phyloP scores from a whole-genome alignment of 257 asterid species.

The Jacaranda copaia region DNA sequence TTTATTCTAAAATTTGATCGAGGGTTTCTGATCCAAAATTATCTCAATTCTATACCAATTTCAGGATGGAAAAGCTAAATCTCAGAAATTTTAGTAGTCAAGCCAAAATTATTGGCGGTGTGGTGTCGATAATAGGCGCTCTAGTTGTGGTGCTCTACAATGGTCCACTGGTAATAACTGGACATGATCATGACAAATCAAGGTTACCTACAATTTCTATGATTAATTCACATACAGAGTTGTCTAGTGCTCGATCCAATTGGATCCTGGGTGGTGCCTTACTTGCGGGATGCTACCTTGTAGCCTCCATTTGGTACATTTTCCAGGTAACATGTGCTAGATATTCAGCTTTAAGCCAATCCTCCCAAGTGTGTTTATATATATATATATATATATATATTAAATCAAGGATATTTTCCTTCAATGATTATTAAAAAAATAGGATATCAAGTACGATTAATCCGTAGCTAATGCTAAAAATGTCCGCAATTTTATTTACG shows the following conservation, averaged over 20 bases:
- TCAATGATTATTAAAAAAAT: no score
- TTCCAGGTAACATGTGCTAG: slow-evolving; percentile 42
- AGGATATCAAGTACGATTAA: no score
- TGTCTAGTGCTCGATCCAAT: slow-evolving; percentile 20
- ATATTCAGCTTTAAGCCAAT: no score
- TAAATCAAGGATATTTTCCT: no score
- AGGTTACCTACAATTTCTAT: background rate
- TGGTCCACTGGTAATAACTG: slow-evolving; percentile 45
- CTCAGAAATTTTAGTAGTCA: slow-evolving; percentile 41
- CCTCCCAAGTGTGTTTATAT: no score
- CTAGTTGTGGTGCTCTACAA: slow-evolving; percentile 54
- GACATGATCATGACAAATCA: background rate
- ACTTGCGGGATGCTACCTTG: slow-evolving; percentile 35
- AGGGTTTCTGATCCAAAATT: background rate
- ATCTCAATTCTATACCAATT: background rate
- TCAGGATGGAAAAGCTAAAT: slow-evolving; percentile 56
- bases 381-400: no score
- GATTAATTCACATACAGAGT: no score
- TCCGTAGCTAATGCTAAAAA: no score
- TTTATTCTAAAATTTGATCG: no score
- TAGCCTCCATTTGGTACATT: slow-evolving; percentile 50
- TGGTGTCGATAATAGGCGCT: slow-evolving; percentile 55
- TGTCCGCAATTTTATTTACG: no score
- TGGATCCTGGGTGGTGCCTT: slow-evolving; percentile 54
- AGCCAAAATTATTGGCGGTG: slow-evolving; percentile 52